phyloP scores from a whole-genome alignment of 345 rosid species.

The Populus ilicifolia region DNA sequence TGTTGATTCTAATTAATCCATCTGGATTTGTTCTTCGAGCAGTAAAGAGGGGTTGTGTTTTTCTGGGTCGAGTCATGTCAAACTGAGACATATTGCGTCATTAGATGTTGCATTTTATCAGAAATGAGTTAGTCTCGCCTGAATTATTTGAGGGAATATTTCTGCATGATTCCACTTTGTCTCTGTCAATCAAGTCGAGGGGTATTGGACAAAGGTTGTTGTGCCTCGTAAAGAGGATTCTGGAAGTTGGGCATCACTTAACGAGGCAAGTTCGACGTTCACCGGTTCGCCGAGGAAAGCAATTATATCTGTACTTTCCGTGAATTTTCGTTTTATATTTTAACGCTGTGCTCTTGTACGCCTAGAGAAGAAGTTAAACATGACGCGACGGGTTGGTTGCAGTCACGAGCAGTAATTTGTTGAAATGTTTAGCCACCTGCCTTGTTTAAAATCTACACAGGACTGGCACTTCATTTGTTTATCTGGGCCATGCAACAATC shows the following conservation, averaged over 20 bases:
- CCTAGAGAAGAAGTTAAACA: background rate
- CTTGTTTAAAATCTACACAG: background rate
- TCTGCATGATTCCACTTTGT: conserved; percentile 35
- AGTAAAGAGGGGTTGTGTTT: background rate
- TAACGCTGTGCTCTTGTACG: background rate
- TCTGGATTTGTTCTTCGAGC: background rate
- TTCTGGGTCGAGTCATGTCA: conserved; percentile 19
- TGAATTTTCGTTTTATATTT: background rate
- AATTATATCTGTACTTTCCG: conserved; percentile 10
- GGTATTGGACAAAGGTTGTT: conserved; percentile 29
- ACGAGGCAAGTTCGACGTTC: conserved; percentile 16
- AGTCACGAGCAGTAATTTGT: background rate
- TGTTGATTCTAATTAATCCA: background rate
- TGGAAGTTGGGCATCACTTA: conserved; percentile 27
- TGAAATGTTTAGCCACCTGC: background rate
- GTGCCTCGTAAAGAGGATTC: conserved; percentile 24
- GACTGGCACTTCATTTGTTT: background rate
- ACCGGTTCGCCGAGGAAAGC: conserved; percentile 17
- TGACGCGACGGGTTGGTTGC: background rate
- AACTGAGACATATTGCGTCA: background rate
- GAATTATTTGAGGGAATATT: conserved; percentile 44
- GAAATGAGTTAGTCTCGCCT: conserved; percentile 17
- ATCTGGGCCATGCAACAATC: background rate
- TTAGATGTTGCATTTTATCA: conserved; percentile 11
- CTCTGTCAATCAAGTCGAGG: conserved; percentile 30